phyloP scores from a whole-genome alignment of 78 protist genomes.

The Planoprotostelium fungivorum region DNA sequence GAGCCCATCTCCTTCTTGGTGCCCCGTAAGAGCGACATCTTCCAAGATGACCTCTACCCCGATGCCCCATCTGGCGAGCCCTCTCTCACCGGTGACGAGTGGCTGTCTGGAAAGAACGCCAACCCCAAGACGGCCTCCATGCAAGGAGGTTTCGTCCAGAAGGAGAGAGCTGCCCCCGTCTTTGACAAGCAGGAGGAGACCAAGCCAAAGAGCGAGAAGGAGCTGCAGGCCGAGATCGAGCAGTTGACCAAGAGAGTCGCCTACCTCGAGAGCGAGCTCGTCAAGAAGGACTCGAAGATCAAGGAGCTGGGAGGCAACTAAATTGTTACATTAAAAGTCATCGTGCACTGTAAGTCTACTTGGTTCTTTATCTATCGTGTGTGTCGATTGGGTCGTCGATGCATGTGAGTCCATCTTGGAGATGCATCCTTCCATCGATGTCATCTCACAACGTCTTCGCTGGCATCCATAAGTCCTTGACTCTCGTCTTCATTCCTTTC shows the following conservation, averaged over 20 bases:
- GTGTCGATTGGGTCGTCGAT: too few species aligned
- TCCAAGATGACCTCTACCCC: conserved; percentile 94
- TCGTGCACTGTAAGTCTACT: too few species aligned
- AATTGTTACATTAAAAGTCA: not conserved
- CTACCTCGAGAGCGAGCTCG: conserved; percentile 60
- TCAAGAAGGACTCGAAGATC: conserved; percentile 59
- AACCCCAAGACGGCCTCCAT: conserved; percentile 70
- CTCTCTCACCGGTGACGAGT: conserved; percentile 78
- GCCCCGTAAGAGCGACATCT: conserved; percentile 88
- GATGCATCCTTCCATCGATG: too few species aligned
- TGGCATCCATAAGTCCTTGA: too few species aligned
- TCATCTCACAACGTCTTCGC: too few species aligned
- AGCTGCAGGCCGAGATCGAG: conserved; percentile 48
- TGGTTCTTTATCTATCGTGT: too few species aligned
- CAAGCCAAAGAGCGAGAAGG: conserved; percentile 59
- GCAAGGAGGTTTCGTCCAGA: conserved; percentile 67
- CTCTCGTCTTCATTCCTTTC: too few species aligned
- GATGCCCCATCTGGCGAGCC: conserved; percentile 79
- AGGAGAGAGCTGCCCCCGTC: conserved; percentile 46
- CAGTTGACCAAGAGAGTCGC: conserved; percentile 52
- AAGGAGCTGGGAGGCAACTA: conserved; percentile 21
- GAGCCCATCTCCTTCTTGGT: conserved; percentile 87
- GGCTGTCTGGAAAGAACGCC: conserved; percentile 72
- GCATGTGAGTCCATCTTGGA: too few species aligned
- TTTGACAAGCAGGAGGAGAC: conserved; percentile 14